These are phyloP conservation scores for Xerocomellus amylosporus DNA, from an alignment of 768 basidiomycete genomes.

Conservation along the genomic window DNA sequence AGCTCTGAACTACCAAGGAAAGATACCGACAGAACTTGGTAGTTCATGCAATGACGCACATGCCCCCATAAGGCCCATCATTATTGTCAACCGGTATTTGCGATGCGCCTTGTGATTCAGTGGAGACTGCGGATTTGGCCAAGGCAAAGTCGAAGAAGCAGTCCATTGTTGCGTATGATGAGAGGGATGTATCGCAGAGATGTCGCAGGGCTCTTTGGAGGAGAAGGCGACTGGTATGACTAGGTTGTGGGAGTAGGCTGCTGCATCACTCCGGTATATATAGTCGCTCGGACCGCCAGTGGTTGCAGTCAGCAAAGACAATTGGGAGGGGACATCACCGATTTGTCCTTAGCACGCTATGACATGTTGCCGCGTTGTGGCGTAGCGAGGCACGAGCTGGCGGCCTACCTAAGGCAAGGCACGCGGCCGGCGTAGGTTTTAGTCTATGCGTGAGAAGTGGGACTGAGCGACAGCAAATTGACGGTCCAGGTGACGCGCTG, in stretches of 20 bases:
- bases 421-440: no score
- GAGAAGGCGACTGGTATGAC: constrained; percentile 5
- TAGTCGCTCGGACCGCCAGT: constrained; percentile 5
- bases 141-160: constrained; percentile 1
- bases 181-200: constrained; percentile 6
- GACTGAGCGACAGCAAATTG: no score
- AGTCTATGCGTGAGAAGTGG: no score
- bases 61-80: background rate
- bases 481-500: no score
- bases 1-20: background rate
- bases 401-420: no score
- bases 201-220: background rate
- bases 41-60: constrained; percentile 21
- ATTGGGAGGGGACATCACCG: constrained; percentile 2
- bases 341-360: no score
- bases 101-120: background rate
- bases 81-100: constrained; percentile 15
- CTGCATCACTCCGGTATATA: constrained; percentile 7
- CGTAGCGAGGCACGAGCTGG: no score
- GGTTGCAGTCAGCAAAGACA: constrained; percentile 9
- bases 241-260: constrained; percentile 1
- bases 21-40: constrained; percentile 10
- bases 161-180: constrained; percentile 20
- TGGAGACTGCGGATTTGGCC: background rate
- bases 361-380: no score